These are phyloP conservation scores for Fusarium phyllophilum DNA, from an alignment of 2,329 filamentous ascomycete species.

Conservation along the genomic window DNA sequence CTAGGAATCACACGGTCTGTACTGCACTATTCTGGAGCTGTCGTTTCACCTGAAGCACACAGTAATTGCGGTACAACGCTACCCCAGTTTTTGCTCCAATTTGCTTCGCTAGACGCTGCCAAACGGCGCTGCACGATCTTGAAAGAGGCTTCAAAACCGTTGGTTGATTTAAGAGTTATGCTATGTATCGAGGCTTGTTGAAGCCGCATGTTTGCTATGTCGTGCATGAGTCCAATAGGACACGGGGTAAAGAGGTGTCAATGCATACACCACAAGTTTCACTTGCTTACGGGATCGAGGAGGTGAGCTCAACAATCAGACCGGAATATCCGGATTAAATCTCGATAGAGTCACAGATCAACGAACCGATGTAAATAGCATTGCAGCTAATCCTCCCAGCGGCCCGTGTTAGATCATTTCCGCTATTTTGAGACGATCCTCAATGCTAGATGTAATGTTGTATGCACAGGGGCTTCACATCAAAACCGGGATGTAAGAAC, in stretches of 20 bases:
- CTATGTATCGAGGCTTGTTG: not conserved
- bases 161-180: not conserved
- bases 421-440: constrained; percentile 17
- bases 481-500: constrained; percentile 19
- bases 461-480: constrained; percentile 2
- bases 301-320: constrained; percentile 15
- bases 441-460: constrained; percentile 22
- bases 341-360: not conserved
- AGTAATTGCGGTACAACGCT: constrained; percentile 23
- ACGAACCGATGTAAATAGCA: constrained; percentile 5
- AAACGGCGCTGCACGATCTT: constrained; percentile 6
- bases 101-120: constrained; percentile 15
- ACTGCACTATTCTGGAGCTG: constrained; percentile 18
- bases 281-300: not conserved
- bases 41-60: constrained; percentile 35
- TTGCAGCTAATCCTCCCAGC: not conserved
- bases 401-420: constrained; percentile 22
- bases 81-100: constrained; percentile 15
- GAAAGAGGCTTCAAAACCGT: constrained; percentile 3
- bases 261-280: constrained; percentile 18
- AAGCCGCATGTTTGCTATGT: constrained; percentile 2
- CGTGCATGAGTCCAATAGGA: constrained; percentile 12
- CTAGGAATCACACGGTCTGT: not conserved
- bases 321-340: constrained; percentile 19
- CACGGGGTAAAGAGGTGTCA: not conserved